Conservation (phyloP, 805 yeast species). For the Yarrowia keelungensis region DNA sequence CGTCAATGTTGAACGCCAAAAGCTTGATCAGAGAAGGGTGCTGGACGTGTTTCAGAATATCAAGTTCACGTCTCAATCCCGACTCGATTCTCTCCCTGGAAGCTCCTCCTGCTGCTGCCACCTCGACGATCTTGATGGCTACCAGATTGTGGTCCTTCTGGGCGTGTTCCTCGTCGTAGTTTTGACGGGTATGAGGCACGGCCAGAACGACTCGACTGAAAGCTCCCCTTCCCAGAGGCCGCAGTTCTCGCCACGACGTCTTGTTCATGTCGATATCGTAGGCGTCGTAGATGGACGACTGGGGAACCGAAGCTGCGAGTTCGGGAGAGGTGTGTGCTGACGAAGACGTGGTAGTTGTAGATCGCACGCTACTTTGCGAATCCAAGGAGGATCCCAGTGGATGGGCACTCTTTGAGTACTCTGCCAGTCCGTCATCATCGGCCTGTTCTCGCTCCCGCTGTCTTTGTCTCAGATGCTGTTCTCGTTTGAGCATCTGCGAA, state of each 20-base stretch:
- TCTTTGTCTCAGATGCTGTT: slow-evolving; percentile 27
- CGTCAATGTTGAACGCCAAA: slow-evolving; percentile 53
- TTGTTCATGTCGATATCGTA: slow-evolving; percentile 44
- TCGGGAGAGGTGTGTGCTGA: slow-evolving; percentile 23
- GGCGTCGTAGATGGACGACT: slow-evolving; percentile 45
- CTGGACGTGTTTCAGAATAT: slow-evolving; percentile 58
- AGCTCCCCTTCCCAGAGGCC: slow-evolving; percentile 53
- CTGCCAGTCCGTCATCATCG: slow-evolving; percentile 40
- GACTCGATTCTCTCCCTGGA: slow-evolving; percentile 62
- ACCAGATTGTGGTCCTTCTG: slow-evolving; percentile 50
- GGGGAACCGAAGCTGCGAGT: neutral
- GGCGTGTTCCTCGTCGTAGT: slow-evolving; percentile 44
- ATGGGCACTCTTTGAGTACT: slow-evolving; percentile 34
- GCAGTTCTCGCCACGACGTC: slow-evolving; percentile 48
- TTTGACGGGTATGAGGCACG: slow-evolving; percentile 42
- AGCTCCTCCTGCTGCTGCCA: slow-evolving; percentile 53
- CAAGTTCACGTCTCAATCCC: slow-evolving; percentile 75
- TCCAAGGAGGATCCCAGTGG: slow-evolving; percentile 21
- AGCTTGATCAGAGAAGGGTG: slow-evolving; percentile 77
- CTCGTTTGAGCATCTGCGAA: slow-evolving; percentile 39
- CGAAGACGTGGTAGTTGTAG: neutral
- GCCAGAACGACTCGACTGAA: slow-evolving; percentile 53
- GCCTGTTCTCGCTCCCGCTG: slow-evolving; percentile 39
- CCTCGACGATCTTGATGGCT: slow-evolving; percentile 73
- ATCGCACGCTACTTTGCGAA: neutral